phyloP scores from a whole-genome alignment of 1,284 basidiomycete species.

The Calocybe gambosa region DNA sequence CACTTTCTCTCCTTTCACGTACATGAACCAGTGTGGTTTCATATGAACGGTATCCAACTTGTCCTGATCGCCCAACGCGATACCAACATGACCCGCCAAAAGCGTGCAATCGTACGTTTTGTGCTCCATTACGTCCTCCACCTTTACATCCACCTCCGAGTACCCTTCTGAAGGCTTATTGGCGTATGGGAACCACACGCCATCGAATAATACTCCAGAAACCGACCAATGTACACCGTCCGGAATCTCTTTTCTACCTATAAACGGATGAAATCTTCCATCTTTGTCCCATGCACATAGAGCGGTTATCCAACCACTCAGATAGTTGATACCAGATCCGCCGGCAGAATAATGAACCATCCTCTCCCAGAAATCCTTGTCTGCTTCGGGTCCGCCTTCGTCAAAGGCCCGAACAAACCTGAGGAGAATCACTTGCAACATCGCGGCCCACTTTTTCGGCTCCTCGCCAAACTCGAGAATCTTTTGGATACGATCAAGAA shows the following conservation, averaged over 20 bases:
- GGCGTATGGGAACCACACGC: constrained; percentile 10
- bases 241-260: not conserved
- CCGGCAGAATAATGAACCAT: not conserved
- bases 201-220: constrained; percentile 1
- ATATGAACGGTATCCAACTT: constrained; percentile 7
- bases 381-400: not conserved
- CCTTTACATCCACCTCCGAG: constrained; percentile 10
- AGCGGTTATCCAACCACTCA: constrained; percentile 8
- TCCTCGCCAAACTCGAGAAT: constrained; percentile 8
- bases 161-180: constrained; percentile 8
- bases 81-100: constrained; percentile 8
- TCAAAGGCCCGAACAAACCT: constrained; percentile 8
- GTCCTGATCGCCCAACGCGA: constrained; percentile 1
- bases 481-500: constrained; percentile 6
- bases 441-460: constrained; percentile 4
- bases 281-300: constrained; percentile 5
- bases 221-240: not conserved
- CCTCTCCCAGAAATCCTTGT: constrained; percentile 7
- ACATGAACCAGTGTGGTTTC: constrained; percentile 14
- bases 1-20: too few species aligned
- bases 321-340: constrained; percentile 3
- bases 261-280: not conserved
- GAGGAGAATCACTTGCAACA: constrained; percentile 1
- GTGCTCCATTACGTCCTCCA: not conserved
- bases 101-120: constrained; percentile 4